Base-by-base conservation (phyloP, 345 rosid species). In the Balakata baccata region DNA sequence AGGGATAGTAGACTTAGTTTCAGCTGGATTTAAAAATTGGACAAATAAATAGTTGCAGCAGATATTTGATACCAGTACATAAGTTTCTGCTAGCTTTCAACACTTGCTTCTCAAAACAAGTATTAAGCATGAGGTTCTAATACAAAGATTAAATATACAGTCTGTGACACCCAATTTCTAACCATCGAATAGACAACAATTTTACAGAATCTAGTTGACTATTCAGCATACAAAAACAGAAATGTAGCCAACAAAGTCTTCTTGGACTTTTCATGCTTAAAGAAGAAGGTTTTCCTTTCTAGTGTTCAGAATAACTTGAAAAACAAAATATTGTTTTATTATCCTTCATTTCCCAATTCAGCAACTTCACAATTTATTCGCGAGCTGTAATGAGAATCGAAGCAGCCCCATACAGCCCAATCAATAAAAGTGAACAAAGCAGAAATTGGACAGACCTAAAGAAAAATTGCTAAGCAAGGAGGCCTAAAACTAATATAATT, bases 21-120 rank as follows among this genome's bases (percentile, higher is more conserved):
- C 63, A 57, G 12, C 62, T 34, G 54, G 61, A 29, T 29, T 29
- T 45, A 47, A 58, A 0, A 78, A 43, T 29, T 61, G 25, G 5
- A 75, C 4, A 75, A 75, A 47, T 17, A 3, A 57, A 18, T 57
- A 74, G 59, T 65, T 57, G 23, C n/a, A 23, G 54, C 17, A 39
- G 37, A 34, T 0, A 14, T 12, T 13, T 1, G 45, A 14, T 14
- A 66, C 0, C n/a, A 12, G 22, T 23, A 66, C 54, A 43, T 65
- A 37, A 18, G 11, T 11, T 43, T 43, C 37, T 65, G 47, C 20
- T 13, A 45, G 52, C 18, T 43, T 65, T 60, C 39, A 10, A 34
- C 64, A 60, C 7, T 25, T 29, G 34, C 34, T 29, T 29, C 34
- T 1, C 34, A 29, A 29, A 29, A 29, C 34, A 29, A 29, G 34